A percentile compares a stretch with the other conserved stretches of the same genome.
These are phyloP conservation scores for Colletotrichum noveboracense DNA, from an alignment of 2,329 filamentous ascomycete species.

Conservation along the genomic window DNA sequence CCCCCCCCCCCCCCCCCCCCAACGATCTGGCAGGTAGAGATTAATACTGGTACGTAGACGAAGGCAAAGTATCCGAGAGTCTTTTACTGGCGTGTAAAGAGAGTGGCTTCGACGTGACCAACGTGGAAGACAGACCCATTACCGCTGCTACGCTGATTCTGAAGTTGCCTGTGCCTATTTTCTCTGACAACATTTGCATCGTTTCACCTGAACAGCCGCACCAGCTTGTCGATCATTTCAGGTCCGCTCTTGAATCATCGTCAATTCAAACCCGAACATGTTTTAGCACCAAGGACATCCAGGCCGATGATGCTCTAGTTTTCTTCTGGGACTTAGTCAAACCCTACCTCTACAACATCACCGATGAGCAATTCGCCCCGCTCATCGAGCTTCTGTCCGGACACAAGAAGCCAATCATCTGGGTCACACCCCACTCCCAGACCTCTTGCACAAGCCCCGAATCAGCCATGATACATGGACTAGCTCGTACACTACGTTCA, in stretches of 20 bases:
- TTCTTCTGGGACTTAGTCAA: neutral
- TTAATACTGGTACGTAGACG: neutral
- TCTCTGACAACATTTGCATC: neutral
- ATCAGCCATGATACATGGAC: neutral
- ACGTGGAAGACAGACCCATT: neutral
- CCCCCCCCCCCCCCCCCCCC: too few relatives aligned
- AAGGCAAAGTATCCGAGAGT: neutral
- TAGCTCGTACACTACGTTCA: neutral
- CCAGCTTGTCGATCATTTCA: neutral
- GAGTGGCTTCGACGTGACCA: neutral
- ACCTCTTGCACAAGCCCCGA: neutral
- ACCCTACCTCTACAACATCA: neutral
- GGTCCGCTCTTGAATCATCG: neutral
- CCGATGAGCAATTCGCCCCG: neutral
- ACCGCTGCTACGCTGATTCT: neutral
- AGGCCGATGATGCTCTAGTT: neutral
- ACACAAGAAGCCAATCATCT: neutral
- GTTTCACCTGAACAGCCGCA: neutral
- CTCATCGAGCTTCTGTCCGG: neutral
- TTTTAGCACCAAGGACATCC: neutral
- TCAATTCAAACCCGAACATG: neutral
- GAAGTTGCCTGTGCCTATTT: neutral
- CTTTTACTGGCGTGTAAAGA: neutral
- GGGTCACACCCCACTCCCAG: neutral
- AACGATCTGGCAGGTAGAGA: neutral